Conservation (phyloP, 2,329 filamentous ascomycete genomes). For the Colletotrichum australisinense region DNA sequence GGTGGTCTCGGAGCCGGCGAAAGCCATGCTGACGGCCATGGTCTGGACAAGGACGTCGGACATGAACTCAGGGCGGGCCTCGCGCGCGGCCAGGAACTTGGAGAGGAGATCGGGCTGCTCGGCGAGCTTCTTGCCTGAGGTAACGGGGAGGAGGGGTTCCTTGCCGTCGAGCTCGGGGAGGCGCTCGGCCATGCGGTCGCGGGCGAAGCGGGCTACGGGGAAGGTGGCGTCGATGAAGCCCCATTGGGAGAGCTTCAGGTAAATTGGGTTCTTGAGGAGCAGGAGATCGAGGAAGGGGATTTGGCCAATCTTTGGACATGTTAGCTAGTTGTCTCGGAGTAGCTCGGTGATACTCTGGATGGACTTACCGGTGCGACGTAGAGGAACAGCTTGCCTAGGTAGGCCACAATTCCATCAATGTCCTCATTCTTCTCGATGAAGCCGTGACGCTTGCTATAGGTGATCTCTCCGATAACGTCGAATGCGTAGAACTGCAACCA, state of each 20-base stretch:
- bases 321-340: background rate
- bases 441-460: constrained; percentile 79
- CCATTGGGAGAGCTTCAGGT: constrained; percentile 74
- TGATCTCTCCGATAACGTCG: constrained; percentile 83
- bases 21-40: constrained; percentile 78
- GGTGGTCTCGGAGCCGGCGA: constrained; percentile 84
- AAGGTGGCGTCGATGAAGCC: constrained; percentile 77
- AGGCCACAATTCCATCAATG: constrained; percentile 78
- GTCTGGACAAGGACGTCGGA: constrained; percentile 75
- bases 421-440: constrained; percentile 82
- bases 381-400: constrained; percentile 72
- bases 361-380: constrained; percentile 75
- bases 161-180: constrained; percentile 56
- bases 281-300: constrained; percentile 78
- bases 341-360: background rate
- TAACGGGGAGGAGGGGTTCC: constrained; percentile 51
- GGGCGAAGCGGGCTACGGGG: constrained; percentile 78
- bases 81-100: constrained; percentile 77
- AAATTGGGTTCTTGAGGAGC: constrained; percentile 80
- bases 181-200: constrained; percentile 74
- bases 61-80: constrained; percentile 78
- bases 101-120: constrained; percentile 72
- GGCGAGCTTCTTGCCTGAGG: constrained; percentile 47
- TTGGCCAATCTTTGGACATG: constrained; percentile 71
- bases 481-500: constrained; percentile 88